A percentile compares a stretch with the other conserved stretches of the same genome.
Evolutionary conservation across 371 early-diverging fungal species (phyloP).

Genomic region (Antonospora locustae): DNA sequence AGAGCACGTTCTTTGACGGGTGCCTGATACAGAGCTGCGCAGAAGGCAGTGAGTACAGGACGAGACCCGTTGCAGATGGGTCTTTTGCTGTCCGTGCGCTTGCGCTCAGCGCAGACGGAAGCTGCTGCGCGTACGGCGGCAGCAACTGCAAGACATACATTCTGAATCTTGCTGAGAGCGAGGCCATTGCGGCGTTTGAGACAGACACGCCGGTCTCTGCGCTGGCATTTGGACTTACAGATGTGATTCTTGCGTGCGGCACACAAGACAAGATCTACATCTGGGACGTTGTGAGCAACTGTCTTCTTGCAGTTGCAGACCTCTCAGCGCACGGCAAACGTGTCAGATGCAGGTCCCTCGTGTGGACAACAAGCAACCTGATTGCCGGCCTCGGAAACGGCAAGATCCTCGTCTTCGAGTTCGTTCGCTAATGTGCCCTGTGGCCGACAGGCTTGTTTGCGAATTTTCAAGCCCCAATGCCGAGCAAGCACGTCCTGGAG

Average conservation of each 20-base stretch:
- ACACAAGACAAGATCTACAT: conserved; percentile 43
- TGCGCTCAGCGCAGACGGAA: conserved; percentile 48
- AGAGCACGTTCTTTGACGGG: conserved; percentile 58
- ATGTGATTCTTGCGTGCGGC: conserved; percentile 46
- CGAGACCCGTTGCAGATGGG: conserved; percentile 2
- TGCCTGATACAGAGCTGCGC: conserved; percentile 14
- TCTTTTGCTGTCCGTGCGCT: conserved; percentile 40
- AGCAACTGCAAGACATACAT: conserved; percentile 47
- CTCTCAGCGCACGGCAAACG: conserved; percentile 27
- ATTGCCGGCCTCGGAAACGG: conserved; percentile 48
- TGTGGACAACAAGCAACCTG: conserved; percentile 34
- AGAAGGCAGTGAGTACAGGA: conserved; percentile 12
- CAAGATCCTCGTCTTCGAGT: conserved; percentile 28
- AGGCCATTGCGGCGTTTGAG: conserved; percentile 27
- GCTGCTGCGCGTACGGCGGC: conserved; percentile 48
- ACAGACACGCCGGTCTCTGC: conserved; percentile 34
- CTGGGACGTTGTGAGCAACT: conserved; percentile 49
- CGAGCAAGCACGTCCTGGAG: conserved; percentile 17
- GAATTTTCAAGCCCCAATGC: no score
- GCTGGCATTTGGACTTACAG: conserved; percentile 45
- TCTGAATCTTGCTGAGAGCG: conserved; percentile 36
- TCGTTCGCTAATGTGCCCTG: no score
- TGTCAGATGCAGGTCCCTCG: conserved; percentile 38
- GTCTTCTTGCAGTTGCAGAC: conserved; percentile 29
- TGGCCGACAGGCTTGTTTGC: no score